These are phyloP conservation scores for Infundibulicybe gibba DNA, from an alignment of 768 basidiomycete genomes.

Conservation along the genomic window DNA sequence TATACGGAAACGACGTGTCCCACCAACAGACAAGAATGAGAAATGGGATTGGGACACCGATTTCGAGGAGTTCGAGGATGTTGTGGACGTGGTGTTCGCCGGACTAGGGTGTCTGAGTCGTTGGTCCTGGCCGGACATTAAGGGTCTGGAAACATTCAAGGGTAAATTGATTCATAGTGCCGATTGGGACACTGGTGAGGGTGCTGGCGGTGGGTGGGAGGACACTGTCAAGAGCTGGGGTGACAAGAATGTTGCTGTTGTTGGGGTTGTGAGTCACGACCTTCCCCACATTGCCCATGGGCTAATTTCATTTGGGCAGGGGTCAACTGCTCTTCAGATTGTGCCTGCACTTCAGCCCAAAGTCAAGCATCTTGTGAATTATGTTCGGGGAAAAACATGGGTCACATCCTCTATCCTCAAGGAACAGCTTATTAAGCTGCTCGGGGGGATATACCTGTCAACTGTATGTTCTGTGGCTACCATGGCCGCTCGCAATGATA, in stretches of 20 bases:
- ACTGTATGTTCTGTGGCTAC: constrained; percentile 30
- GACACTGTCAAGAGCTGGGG: constrained; percentile 45
- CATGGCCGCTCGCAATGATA: constrained; percentile 1
- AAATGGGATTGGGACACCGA: constrained; percentile 16
- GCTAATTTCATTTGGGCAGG: constrained; percentile 25
- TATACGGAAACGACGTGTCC: constrained; percentile 23
- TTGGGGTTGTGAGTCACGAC: constrained; percentile 49
- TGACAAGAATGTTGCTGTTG: constrained; percentile 51
- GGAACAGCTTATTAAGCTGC: constrained; percentile 34
- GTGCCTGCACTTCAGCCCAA: constrained; percentile 54
- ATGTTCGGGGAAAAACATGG: constrained; percentile 61
- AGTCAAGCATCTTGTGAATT: constrained; percentile 47
- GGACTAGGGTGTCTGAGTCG: constrained; percentile 49
- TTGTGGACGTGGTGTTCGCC: constrained; percentile 53
- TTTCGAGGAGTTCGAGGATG: constrained; percentile 47
- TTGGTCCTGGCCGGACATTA: constrained; percentile 69
- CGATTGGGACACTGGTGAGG: constrained; percentile 44
- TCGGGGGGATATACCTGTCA: constrained; percentile 31
- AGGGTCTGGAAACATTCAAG: constrained; percentile 50
- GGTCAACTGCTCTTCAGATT: constrained; percentile 60
- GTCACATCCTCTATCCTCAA: constrained; percentile 41
- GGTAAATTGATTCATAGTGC: constrained; percentile 65
- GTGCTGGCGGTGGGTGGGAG: constrained; percentile 32
- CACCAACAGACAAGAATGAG: constrained; percentile 12
- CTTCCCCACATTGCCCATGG: neutral